A percentile compares a stretch with the other conserved stretches of the same genome.
Evolutionary conservation across 495 filamentous ascomycete species (phyloP).

Genomic region (Podospora conica): DNA sequence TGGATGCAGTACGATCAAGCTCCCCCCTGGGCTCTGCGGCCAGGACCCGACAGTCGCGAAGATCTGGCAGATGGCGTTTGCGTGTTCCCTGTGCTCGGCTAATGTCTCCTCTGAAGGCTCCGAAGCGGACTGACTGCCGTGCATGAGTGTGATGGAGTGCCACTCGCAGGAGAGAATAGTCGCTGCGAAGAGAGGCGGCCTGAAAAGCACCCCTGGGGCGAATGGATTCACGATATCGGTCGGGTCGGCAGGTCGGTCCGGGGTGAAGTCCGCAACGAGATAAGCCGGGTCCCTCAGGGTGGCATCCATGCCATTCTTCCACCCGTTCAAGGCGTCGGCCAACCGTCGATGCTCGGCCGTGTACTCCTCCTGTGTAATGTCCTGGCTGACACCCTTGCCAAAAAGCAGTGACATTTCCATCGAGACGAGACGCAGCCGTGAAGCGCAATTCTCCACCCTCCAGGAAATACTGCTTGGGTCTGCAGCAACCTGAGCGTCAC

Average conservation of each 20-base stretch:
- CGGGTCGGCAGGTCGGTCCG: conserved; percentile 43
- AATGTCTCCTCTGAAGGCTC: conserved; percentile 45
- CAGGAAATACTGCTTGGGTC: conserved; percentile 58
- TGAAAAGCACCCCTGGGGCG: conserved; percentile 57
- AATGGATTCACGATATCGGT: conserved; percentile 71
- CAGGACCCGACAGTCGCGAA: conserved; percentile 72
- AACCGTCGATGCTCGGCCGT: conserved; percentile 53
- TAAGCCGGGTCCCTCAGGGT: conserved; percentile 51
- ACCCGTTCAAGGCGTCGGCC: conserved; percentile 45
- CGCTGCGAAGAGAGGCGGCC: conserved; percentile 57
- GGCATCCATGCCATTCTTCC: conserved; percentile 53
- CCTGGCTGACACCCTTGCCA: conserved; percentile 58
- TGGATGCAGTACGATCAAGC: conserved; percentile 66
- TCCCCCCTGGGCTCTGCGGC: conserved; percentile 62
- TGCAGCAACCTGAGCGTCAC: conserved; percentile 48
- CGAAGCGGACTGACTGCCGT: conserved; percentile 61
- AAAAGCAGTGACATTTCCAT: conserved; percentile 76
- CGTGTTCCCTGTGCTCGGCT: conserved; percentile 51
- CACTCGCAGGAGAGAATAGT: conserved; percentile 75
- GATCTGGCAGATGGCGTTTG: conserved; percentile 65
- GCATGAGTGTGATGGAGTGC: conserved; percentile 73
- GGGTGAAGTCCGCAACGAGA: conserved; percentile 53
- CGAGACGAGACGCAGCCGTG: conserved; percentile 65
- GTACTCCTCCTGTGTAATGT: conserved; percentile 61
- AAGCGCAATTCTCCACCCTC: conserved; percentile 59